Evolutionary conservation across 768 basidiomycete species (phyloP).

Genomic region (Boletellus emodensis): DNA sequence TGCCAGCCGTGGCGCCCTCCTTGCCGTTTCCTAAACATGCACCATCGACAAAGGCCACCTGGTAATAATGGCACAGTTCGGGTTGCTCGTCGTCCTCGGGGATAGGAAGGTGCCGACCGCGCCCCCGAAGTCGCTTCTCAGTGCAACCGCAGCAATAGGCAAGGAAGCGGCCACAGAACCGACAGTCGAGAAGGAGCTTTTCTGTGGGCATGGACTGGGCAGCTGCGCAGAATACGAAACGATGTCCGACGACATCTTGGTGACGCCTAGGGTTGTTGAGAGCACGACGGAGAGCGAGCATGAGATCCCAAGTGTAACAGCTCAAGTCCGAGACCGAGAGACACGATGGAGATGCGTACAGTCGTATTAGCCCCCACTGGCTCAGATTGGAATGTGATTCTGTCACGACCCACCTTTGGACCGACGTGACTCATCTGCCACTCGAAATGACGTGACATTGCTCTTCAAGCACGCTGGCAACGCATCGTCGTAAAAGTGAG

Average conservation of each 20-base stretch:
- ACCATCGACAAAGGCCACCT: constrained; percentile 36
- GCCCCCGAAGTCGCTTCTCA: background rate
- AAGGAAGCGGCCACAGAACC: constrained; percentile 11
- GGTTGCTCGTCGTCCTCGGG: background rate
- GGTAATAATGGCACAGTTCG: constrained; percentile 23
- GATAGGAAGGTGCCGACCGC: background rate
- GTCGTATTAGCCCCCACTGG: too few relatives aligned
- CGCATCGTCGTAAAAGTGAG: too few relatives aligned
- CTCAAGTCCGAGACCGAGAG: too few relatives aligned
- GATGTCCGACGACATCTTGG: constrained; percentile 13
- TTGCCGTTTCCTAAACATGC: constrained; percentile 31
- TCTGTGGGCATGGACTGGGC: constrained; percentile 1
- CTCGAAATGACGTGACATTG: too few relatives aligned
- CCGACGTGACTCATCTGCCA: too few relatives aligned
- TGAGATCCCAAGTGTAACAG: background rate
- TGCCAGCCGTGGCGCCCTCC: constrained; percentile 24
- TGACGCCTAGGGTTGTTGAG: constrained; percentile 1
- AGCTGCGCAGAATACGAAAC: constrained; percentile 13
- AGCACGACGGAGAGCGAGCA: constrained; percentile 8
- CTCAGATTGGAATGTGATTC: background rate
- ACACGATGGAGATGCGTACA: too few relatives aligned
- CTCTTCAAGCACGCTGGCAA: too few relatives aligned
- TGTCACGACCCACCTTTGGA: too few relatives aligned
- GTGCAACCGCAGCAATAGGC: constrained; percentile 14
- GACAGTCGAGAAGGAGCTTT: constrained; percentile 8